Base-by-base conservation (phyloP, 2,329 filamentous ascomycete species). In the Fusarium gaditjirri region DNA sequence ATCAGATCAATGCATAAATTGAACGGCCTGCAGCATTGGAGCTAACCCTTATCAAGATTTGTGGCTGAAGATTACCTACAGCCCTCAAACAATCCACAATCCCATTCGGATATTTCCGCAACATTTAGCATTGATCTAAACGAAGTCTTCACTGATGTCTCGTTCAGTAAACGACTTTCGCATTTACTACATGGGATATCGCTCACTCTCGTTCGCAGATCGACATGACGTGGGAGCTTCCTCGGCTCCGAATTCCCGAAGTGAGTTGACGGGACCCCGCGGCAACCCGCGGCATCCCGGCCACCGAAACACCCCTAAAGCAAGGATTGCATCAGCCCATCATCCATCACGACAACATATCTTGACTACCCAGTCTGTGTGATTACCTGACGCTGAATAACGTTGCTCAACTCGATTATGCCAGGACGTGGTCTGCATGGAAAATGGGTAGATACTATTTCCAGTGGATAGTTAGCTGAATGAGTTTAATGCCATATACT, bases 341-440 rank as follows among this genome's bases (percentile, higher is more conserved):
- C 44, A 11, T 19, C 9, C 17, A 36, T 36, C 9, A 8, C 17
- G 16, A 10, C 9, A 36, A 19, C 17, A 19, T 11, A 11, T 36
- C 9, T 19, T 11, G 2, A 36, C 8, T 8, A 7, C n/a, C n/a
- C 19, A 35, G 25, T 35, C 47, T 50, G 11, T 31, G 21, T 21
- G 21, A 23, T 49, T 23, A 21, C 16, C 46, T 33, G 29, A 33
- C 11, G 7, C 17, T 33, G 16, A 33, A 3, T 19, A 33, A 19
- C 29, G 2, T 49, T 13, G 13, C 43, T 19, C 19, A 13, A 46
- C 14, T 9, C 27, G 17, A 19, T 21, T 8, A 49, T 33, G 7
- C 16, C 11, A 12, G 14, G 10, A 5, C 5, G 4, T 19, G 25
- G 5, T n/a, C n/a, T 21, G 17, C 16, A 10, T 2, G 11, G 3